Conservation (phyloP, 331 rosid species). For the Quercus phellos region DNA sequence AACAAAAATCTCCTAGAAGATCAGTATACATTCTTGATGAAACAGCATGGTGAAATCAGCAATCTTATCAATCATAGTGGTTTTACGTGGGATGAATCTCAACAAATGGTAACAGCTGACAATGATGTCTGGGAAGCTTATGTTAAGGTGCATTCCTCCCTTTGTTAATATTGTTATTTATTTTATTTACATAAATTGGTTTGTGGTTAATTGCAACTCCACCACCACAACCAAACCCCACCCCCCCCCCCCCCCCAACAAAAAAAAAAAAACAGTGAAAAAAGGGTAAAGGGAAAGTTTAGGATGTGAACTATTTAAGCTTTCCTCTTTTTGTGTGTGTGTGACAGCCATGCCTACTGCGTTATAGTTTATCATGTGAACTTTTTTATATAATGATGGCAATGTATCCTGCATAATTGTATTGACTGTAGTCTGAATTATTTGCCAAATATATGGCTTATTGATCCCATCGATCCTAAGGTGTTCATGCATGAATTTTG, state of each 20-base stretch:
- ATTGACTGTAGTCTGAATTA: too few relatives aligned
- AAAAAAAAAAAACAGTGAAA: not conserved
- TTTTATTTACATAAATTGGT: not conserved
- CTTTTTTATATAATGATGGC: not conserved
- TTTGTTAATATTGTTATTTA: constrained; percentile 4
- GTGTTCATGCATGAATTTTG: constrained; percentile 27
- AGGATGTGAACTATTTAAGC: not conserved
- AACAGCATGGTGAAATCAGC: constrained; percentile 38
- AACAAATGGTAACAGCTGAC: constrained; percentile 46
- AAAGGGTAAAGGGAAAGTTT: not conserved
- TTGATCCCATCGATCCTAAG: constrained; percentile 2
- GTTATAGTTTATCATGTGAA: too few relatives aligned
- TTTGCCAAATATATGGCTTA: not conserved
- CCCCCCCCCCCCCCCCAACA: too few relatives aligned
- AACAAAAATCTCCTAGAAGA: constrained; percentile 44
- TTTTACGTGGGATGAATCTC: constrained; percentile 63
- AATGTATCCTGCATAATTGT: not conserved
- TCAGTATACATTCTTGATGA: constrained; percentile 51
- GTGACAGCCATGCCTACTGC: too few relatives aligned
- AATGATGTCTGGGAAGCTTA: constrained; percentile 58
- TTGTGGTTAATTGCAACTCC: too few relatives aligned
- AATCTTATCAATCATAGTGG: constrained; percentile 44
- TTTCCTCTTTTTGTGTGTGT: not conserved
- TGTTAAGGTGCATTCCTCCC: constrained; percentile 41
- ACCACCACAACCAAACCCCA: too few relatives aligned